These are phyloP conservation scores for Colletotrichum chlorophyti DNA, from an alignment of 2,329 filamentous ascomycete genomes.

Conservation along the genomic window DNA sequence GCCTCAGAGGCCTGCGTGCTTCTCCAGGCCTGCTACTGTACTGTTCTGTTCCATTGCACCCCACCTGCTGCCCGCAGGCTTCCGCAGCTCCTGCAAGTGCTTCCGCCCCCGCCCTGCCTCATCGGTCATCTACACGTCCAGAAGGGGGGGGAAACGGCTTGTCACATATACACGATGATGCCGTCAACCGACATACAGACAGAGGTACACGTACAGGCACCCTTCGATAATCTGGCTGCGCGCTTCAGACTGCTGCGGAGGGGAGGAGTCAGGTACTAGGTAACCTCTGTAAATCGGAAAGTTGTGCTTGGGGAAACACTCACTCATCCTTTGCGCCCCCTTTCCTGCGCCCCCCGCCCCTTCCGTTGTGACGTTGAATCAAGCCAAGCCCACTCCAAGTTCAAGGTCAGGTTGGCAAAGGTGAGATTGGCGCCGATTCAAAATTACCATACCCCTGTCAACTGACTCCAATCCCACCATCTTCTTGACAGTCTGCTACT, in stretches of 20 bases:
- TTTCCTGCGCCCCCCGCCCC: too few relatives aligned
- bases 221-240: background rate
- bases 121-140: too few relatives aligned
- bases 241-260: background rate
- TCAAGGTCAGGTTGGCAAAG: conserved; percentile 15
- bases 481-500: background rate
- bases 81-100: background rate
- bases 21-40: background rate
- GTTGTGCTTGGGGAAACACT: too few relatives aligned
- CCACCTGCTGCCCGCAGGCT: background rate
- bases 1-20: conserved; percentile 25
- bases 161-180: too few relatives aligned
- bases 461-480: conserved; percentile 4
- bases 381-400: conserved; percentile 24
- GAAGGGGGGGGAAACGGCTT: too few relatives aligned
- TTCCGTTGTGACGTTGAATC: conserved; percentile 27
- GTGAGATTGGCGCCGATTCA: conserved; percentile 28
- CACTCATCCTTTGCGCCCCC: too few relatives aligned
- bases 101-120: too few relatives aligned
- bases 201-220: too few relatives aligned
- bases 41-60: background rate
- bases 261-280: conserved; percentile 4
- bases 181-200: too few relatives aligned
- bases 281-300: conserved; percentile 12
- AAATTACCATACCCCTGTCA: conserved; percentile 15